A percentile compares a stretch with the other conserved stretches of the same genome.
These are phyloP conservation scores for Ganoderma boninense DNA, from an alignment of 1,284 basidiomycete species.

Conservation along the genomic window DNA sequence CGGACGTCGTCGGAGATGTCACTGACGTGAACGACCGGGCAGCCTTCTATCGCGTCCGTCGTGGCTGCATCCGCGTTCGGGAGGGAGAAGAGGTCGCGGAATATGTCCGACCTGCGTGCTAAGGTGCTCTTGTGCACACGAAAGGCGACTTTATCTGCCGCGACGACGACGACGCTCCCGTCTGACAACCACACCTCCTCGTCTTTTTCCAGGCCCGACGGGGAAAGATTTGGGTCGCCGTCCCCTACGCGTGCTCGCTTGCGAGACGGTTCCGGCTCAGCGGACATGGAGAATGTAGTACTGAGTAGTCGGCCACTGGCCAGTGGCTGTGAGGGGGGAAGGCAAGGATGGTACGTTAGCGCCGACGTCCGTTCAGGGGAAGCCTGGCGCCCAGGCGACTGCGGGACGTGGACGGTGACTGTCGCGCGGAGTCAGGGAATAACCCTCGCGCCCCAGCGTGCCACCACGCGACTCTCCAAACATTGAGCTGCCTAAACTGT, in stretches of 20 bases:
- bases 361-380: too few relatives aligned
- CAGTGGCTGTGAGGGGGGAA: neutral
- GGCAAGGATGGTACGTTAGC: neutral
- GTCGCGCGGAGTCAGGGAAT: too few relatives aligned
- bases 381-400: too few relatives aligned
- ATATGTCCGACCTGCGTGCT: neutral
- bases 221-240: neutral
- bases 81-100: neutral
- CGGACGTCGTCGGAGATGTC: neutral
- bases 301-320: neutral
- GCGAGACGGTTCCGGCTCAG: too few relatives aligned
- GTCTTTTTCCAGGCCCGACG: neutral
- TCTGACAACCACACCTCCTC: conserved; percentile 23
- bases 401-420: too few relatives aligned
- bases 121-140: conserved; percentile 5
- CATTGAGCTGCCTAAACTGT: too few relatives aligned
- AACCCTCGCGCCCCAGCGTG: too few relatives aligned
- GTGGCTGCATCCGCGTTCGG: neutral
- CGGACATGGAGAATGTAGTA: neutral
- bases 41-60: neutral
- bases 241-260: neutral
- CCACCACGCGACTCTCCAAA: too few relatives aligned
- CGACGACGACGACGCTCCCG: conserved; percentile 32
- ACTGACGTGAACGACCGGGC: neutral
- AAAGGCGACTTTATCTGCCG: neutral